Evolutionary conservation across 768 basidiomycete genomes (phyloP).

Genomic region (Albatrellus ellisii): DNA sequence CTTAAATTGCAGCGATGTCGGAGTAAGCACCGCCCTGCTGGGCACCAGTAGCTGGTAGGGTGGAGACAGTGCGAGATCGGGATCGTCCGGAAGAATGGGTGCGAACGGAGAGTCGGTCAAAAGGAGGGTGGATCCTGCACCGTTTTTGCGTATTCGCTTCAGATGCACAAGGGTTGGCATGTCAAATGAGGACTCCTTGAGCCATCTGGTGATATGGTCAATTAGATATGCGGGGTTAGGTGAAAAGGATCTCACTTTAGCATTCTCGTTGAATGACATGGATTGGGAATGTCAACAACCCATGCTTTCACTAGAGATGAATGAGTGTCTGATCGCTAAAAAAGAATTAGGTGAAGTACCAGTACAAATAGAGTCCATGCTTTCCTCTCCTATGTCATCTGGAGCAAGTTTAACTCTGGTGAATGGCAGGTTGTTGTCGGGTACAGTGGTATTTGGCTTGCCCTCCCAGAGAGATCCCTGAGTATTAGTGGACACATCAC

Average conservation of each 20-base stretch:
- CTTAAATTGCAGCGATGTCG: slow-evolving; percentile 51
- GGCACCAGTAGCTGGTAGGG: slow-evolving; percentile 59
- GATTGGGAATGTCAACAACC: slow-evolving; percentile 64
- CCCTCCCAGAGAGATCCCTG: neutral
- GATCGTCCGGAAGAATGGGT: slow-evolving; percentile 36
- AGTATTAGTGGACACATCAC: slow-evolving; percentile 4
- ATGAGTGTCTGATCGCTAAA: slow-evolving; percentile 4
- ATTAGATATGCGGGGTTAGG: neutral
- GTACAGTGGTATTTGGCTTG: slow-evolving; percentile 33
- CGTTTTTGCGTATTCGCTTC: slow-evolving; percentile 58
- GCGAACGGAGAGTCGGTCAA: slow-evolving; percentile 26
- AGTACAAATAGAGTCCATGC: slow-evolving; percentile 40
- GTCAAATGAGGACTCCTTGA: slow-evolving; percentile 50
- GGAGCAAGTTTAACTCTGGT: slow-evolving; percentile 42
- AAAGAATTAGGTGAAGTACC: slow-evolving; percentile 22
- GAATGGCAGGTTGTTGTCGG: slow-evolving; percentile 55
- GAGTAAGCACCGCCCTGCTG: slow-evolving; percentile 49
- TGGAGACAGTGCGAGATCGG: slow-evolving; percentile 24
- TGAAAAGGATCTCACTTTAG: slow-evolving; percentile 35
- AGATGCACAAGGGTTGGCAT: slow-evolving; percentile 53
- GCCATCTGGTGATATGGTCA: slow-evolving; percentile 36
- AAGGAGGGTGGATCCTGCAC: slow-evolving; percentile 36
- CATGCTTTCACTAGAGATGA: slow-evolving; percentile 49
- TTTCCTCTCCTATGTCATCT: slow-evolving; percentile 49
- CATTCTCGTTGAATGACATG: slow-evolving; percentile 41